Percentiles rank a stretch among this genome's conserved stretches.
These are phyloP conservation scores for Alternaria sp. DNA, from an alignment of 2,329 filamentous ascomycete genomes.

Conservation along the genomic window DNA sequence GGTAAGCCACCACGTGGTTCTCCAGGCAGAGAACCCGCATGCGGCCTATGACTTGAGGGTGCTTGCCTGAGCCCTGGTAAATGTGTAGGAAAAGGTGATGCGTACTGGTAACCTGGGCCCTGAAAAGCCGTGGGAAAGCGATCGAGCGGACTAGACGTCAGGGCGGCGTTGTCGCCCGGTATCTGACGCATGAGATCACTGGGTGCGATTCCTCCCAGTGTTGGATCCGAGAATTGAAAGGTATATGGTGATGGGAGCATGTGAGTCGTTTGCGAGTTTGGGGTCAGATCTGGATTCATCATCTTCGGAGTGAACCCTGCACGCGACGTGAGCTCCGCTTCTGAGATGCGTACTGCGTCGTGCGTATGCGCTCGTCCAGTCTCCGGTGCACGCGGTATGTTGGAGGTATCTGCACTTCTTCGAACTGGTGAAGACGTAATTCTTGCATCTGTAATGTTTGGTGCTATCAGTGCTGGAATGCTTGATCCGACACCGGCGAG, in stretches of 20 bases:
- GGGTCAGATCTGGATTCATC: not conserved
- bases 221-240: not conserved
- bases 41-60: not conserved
- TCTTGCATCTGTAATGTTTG: not conserved
- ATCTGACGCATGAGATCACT: not conserved
- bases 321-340: not conserved
- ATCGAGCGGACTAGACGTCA: not conserved
- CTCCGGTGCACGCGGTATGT: not conserved
- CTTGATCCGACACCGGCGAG: not conserved
- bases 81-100: not conserved
- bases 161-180: not conserved
- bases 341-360: not conserved
- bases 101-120: not conserved
- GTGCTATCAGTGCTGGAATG: not conserved
- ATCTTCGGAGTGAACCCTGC: not conserved
- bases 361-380: not conserved
- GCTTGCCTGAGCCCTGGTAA: too few species aligned
- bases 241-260: not conserved
- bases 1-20: not conserved
- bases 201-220: not conserved
- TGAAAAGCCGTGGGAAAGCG: not conserved
- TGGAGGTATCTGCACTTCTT: not conserved
- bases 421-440: not conserved
- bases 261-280: not conserved
- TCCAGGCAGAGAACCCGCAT: not conserved